Evolutionary conservation across 2,329 filamentous ascomycete genomes (phyloP).

Genomic region (Alternaria rosae): DNA sequence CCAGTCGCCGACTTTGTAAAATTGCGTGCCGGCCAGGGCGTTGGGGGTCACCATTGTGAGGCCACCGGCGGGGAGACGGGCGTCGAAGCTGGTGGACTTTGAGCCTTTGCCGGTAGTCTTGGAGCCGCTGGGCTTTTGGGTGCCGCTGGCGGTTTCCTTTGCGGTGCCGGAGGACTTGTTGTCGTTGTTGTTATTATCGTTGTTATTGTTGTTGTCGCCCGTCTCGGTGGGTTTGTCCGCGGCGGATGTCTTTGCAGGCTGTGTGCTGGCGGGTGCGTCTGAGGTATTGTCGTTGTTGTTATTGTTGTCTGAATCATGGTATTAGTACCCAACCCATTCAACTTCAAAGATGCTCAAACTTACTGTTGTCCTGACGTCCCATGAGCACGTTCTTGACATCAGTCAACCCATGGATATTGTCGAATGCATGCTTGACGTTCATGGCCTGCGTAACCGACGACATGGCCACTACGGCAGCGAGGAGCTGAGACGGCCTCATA

Average conservation of each 20-base stretch:
- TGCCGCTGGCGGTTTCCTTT: slow-evolving; percentile 25
- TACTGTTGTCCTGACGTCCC: slow-evolving; percentile 44
- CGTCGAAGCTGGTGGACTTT: slow-evolving; percentile 55
- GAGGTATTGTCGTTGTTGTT: slow-evolving; percentile 14
- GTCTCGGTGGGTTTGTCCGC: slow-evolving; percentile 19
- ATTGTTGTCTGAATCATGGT: background rate
- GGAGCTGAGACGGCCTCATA: slow-evolving; percentile 51
- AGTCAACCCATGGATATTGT: slow-evolving; percentile 37
- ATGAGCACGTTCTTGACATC: slow-evolving; percentile 40
- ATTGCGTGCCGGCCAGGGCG: slow-evolving; percentile 58
- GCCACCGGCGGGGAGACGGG: slow-evolving; percentile 64
- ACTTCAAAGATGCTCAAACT: background rate
- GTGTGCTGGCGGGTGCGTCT: slow-evolving; percentile 23
- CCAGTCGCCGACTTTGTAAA: slow-evolving; percentile 70
- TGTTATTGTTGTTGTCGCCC: slow-evolving; percentile 20
- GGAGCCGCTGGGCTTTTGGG: slow-evolving; percentile 29
- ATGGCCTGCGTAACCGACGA: slow-evolving; percentile 47
- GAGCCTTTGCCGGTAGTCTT: slow-evolving; percentile 30
- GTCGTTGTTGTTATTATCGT: slow-evolving; percentile 22
- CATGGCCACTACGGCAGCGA: slow-evolving; percentile 48
- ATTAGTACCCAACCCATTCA: background rate
- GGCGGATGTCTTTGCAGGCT: slow-evolving; percentile 11
- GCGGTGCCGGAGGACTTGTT: slow-evolving; percentile 22
- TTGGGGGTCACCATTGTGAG: slow-evolving; percentile 68
- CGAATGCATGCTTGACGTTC: slow-evolving; percentile 43